These are phyloP conservation scores for Venturia pyrina DNA, from an alignment of 2,329 filamentous ascomycete species.

Conservation along the genomic window DNA sequence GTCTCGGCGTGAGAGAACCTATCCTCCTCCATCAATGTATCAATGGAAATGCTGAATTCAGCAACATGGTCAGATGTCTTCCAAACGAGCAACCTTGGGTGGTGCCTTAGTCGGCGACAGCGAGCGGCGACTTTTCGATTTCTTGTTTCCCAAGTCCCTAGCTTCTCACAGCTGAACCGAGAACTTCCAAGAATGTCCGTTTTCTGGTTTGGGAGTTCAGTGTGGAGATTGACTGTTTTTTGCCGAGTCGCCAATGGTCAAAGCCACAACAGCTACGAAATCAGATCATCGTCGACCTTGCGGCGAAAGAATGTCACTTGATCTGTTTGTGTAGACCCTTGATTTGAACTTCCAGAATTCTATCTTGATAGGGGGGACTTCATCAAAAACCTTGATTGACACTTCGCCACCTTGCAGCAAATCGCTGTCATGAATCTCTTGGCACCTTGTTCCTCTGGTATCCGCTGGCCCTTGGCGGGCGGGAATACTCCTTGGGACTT, in stretches of 20 bases:
- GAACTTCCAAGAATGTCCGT: neutral
- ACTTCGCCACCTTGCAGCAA: neutral
- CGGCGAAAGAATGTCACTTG: neutral
- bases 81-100: neutral
- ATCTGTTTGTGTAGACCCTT: neutral
- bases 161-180: neutral
- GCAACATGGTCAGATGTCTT: neutral
- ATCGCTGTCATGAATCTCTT: neutral
- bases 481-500: neutral
- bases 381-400: neutral
- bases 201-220: neutral
- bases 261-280: neutral
- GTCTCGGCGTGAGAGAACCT: neutral
- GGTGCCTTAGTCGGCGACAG: neutral
- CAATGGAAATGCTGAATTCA: neutral
- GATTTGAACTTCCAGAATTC: neutral
- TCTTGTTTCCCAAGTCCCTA: neutral
- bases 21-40: neutral
- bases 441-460: neutral
- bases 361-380: neutral
- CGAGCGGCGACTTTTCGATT: neutral
- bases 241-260: conserved; percentile 1
- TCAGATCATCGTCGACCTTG: neutral
- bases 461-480: neutral
- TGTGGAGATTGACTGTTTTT: neutral